Evolutionary conservation across 345 rosid genomes (phyloP).

Genomic region (Salix dunnii): DNA sequence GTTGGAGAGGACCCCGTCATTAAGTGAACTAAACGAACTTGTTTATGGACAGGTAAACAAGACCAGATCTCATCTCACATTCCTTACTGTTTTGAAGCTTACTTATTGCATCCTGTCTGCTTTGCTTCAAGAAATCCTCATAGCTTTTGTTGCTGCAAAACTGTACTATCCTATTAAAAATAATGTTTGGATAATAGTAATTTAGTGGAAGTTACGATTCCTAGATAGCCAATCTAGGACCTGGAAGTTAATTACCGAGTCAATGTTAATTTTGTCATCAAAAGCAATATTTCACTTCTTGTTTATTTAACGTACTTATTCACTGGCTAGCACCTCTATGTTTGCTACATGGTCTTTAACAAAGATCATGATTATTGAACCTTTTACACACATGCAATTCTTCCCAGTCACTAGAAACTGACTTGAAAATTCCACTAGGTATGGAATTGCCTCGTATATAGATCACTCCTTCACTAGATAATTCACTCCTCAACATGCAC

Average conservation of each 20-base stretch:
- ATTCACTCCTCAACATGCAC: neutral
- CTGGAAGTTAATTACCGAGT: neutral
- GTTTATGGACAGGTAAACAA: constrained; percentile 85
- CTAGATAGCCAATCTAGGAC: too few relatives aligned
- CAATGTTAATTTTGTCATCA: neutral
- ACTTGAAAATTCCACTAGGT: neutral
- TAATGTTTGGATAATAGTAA: too few relatives aligned
- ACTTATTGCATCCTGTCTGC: neutral
- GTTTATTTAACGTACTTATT: neutral
- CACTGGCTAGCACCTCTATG: neutral
- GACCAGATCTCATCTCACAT: neutral
- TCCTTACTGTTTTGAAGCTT: neutral
- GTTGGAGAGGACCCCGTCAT: constrained; percentile 86
- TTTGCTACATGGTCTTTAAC: neutral
- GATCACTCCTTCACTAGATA: neutral
- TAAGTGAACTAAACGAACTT: constrained; percentile 90
- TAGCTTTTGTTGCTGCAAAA: neutral
- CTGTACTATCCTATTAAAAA: too few relatives aligned
- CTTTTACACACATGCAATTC: neutral
- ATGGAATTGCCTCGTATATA: neutral
- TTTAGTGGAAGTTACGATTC: neutral
- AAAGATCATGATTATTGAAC: neutral
- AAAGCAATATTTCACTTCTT: neutral
- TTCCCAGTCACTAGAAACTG: neutral
- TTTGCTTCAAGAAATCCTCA: neutral